Percentiles rank a stretch among this genome's conserved stretches.
Evolutionary conservation across 2,329 filamentous ascomycete genomes (phyloP).

Genomic region (Pseudodiploospora longispora): DNA sequence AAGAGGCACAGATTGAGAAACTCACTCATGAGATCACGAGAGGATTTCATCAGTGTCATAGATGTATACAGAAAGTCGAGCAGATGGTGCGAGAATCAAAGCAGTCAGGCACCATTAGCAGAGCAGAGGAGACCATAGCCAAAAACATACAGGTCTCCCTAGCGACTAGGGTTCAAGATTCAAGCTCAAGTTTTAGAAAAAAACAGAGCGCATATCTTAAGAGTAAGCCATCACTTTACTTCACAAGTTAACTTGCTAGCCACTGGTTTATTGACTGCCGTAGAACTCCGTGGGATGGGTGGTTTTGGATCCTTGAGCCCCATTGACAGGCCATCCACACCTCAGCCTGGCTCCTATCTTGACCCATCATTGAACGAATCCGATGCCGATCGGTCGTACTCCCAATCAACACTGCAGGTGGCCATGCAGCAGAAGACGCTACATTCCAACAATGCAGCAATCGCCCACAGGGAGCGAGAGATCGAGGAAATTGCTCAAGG

Average conservation of each 20-base stretch:
- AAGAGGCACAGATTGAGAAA: slow-evolving; percentile 84
- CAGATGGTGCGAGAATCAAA: slow-evolving; percentile 76
- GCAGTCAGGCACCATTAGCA: slow-evolving; percentile 61
- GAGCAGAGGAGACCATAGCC: slow-evolving; percentile 90
- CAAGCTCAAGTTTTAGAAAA: slow-evolving; percentile 87
- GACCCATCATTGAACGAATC: slow-evolving; percentile 89
- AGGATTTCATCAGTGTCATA: slow-evolving; percentile 83
- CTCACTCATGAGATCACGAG: slow-evolving; percentile 86
- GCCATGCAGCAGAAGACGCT: slow-evolving; percentile 60
- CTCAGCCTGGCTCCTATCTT: slow-evolving; percentile 49
- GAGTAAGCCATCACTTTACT: slow-evolving; percentile 46
- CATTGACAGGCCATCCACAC: slow-evolving; percentile 45
- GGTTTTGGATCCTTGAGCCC: slow-evolving; percentile 44
- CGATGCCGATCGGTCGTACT: slow-evolving; percentile 86
- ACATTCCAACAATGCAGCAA: slow-evolving; percentile 72
- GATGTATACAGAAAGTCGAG: slow-evolving; percentile 80
- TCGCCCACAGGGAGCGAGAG: slow-evolving; percentile 87
- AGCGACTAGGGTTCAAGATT: slow-evolving; percentile 80
- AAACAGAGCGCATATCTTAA: slow-evolving; percentile 96
- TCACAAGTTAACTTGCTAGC: slow-evolving; percentile 3
- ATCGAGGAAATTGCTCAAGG: slow-evolving; percentile 98
- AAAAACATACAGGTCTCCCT: slow-evolving; percentile 91
- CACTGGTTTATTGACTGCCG: background rate
- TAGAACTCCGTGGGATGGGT: slow-evolving; percentile 68
- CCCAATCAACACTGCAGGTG: slow-evolving; percentile 79